These are phyloP conservation scores for Tothia fuscella DNA, from an alignment of 2,329 filamentous ascomycete species.

Conservation along the genomic window DNA sequence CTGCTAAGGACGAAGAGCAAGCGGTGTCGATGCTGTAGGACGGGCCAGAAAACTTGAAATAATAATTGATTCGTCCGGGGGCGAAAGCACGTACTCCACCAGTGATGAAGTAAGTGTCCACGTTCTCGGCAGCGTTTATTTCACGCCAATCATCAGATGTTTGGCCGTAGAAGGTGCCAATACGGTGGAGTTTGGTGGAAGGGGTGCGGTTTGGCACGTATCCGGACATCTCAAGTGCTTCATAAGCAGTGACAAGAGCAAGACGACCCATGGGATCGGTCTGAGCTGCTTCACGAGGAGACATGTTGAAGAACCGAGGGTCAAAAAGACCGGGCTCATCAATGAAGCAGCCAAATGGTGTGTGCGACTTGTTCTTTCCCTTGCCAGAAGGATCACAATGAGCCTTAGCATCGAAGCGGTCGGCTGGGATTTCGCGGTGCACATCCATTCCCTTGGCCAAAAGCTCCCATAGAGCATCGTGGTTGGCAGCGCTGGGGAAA, in stretches of 20 bases:
- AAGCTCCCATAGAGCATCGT: conserved; percentile 64
- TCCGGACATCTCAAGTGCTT: conserved; percentile 70
- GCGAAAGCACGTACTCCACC: conserved; percentile 50
- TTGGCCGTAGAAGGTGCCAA: conserved; percentile 65
- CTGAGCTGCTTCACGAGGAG: conserved; percentile 65
- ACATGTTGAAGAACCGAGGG: conserved; percentile 81
- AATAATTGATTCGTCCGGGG: conserved; percentile 59
- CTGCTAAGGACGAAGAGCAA: conserved; percentile 62
- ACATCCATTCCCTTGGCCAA: conserved; percentile 65
- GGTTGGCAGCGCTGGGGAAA: conserved; percentile 60
- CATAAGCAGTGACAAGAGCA: conserved; percentile 64
- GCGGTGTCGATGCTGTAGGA: conserved; percentile 66
- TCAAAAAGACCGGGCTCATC: conserved; percentile 68
- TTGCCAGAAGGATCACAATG: conserved; percentile 63
- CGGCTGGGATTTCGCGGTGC: conserved; percentile 52
- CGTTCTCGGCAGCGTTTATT: conserved; percentile 59
- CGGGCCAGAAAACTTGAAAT: conserved; percentile 64
- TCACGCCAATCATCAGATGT: conserved; percentile 69
- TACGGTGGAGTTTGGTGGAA: conserved; percentile 50
- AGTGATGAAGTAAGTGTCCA: conserved; percentile 58
- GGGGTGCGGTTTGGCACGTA: conserved; percentile 62
- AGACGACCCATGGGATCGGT: conserved; percentile 74
- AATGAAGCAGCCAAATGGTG: conserved; percentile 64
- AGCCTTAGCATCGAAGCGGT: conserved; percentile 61
- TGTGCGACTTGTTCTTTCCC: conserved; percentile 63